Evolutionary conservation across 208 protist genomes (phyloP), one percentile per base, ranked within the genome.

Genomic region (Endotrypanum monterogeii): DNA sequence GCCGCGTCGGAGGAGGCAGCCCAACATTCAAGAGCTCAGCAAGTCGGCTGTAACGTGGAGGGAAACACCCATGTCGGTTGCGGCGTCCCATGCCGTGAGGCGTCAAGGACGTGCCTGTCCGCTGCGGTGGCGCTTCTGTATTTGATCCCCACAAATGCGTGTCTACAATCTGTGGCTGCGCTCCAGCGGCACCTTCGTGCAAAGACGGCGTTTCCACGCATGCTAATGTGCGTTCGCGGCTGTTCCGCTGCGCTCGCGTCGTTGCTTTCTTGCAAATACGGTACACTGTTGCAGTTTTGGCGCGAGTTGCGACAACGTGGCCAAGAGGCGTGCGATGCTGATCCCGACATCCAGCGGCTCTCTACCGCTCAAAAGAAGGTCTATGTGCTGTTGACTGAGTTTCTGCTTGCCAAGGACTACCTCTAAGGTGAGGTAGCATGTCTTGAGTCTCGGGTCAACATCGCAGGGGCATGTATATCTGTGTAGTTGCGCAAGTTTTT

Each of bases 171-270:
- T n/a, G 76, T 84, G 14, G 35, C 46, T 20, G 58, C 44, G 1
- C 68, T 90, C 62, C 82, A 88, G 70, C 76, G 75, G 23, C 75
- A 50, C 6, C 67, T 92, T 14, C 85, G 82, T 25, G 87, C 84
- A 11, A 67, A 75, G 68, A 94, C 89, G n/a, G 87, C 85, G 5
- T 91, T 92, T 73, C 82, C 84, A 39, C 89, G 89, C 58, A 89
- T 91, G 84, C 82, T 94, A 12, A 83, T 92, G 85, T 94, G 89
- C 62, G 73, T 94, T 46, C 87, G 87, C 20, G 89, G 89, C 54
- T 94, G 89, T 78, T 89, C 89, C 0, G 65, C 87, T 1, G 48
- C 76, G 18, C 51, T 94, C 41, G 89, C 89, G 0, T 68, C 78
- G 32, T 67, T 84, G 23, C 58, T 94, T 9, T 74, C 79, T 23